Percentiles rank a stretch among this genome's conserved stretches.
Evolutionary conservation across 768 basidiomycete species (phyloP).

Genomic region (Trametes cingulata): DNA sequence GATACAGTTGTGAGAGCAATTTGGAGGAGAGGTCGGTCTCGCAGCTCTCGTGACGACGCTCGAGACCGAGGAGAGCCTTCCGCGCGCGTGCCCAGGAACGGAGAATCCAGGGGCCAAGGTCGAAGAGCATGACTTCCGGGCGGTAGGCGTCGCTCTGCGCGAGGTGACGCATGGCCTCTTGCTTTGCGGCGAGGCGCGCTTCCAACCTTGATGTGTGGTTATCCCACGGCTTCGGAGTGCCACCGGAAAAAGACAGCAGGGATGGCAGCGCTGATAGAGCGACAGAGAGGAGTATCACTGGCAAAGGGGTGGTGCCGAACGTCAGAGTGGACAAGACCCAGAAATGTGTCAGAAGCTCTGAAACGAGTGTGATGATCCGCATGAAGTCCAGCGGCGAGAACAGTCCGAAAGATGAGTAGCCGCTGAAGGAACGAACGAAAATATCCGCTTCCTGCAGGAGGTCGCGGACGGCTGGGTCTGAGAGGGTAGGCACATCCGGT

Average conservation of each 20-base stretch:
- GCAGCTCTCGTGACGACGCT: slow-evolving; percentile 42
- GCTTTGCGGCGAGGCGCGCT: slow-evolving; percentile 63
- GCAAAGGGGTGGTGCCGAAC: slow-evolving; percentile 50
- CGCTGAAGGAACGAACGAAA: slow-evolving; percentile 80
- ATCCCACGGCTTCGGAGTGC: slow-evolving; percentile 44
- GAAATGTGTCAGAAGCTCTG: slow-evolving; percentile 74
- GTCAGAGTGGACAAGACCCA: slow-evolving; percentile 68
- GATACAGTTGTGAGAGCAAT: slow-evolving; percentile 36
- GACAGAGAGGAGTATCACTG: slow-evolving; percentile 60
- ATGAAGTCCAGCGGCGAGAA: slow-evolving; percentile 80
- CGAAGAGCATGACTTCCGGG: slow-evolving; percentile 82
- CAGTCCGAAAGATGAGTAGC: slow-evolving; percentile 71
- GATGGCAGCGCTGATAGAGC: slow-evolving; percentile 62
- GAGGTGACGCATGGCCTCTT: slow-evolving; percentile 73
- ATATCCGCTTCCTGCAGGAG: slow-evolving; percentile 85
- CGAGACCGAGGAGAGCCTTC: slow-evolving; percentile 57
- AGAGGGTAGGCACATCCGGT: slow-evolving; percentile 76
- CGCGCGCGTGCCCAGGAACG: slow-evolving; percentile 72
- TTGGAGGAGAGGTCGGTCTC: slow-evolving; percentile 6
- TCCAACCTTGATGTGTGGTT: slow-evolving; percentile 53
- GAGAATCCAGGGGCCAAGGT: slow-evolving; percentile 83
- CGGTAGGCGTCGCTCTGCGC: slow-evolving; percentile 75
- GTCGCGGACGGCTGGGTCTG: slow-evolving; percentile 72
- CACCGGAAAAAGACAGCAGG: slow-evolving; percentile 45
- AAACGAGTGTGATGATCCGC: slow-evolving; percentile 66